Conservation (phyloP, 1,284 basidiomycete species). For the Malassezia obtusa region DNA sequence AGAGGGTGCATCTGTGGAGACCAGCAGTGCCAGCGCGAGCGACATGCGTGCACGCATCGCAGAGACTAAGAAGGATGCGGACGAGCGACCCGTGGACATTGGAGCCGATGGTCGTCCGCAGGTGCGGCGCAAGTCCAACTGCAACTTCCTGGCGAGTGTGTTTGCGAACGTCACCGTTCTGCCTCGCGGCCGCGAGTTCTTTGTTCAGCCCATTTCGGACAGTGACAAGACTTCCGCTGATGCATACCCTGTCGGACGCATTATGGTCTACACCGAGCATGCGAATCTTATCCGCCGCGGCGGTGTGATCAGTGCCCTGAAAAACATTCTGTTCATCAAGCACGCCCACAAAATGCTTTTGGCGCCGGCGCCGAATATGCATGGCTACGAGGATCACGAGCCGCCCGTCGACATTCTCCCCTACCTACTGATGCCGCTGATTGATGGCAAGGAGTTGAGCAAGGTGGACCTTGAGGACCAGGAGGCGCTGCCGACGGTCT, state of each 20-base stretch:
- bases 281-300: conserved; percentile 45
- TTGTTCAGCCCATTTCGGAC: conserved; percentile 29
- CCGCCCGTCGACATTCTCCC: conserved; percentile 44
- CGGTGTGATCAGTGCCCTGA: conserved; percentile 44
- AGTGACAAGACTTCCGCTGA: conserved; percentile 19
- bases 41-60: conserved; percentile 36
- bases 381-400: conserved; percentile 16
- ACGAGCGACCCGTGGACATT: conserved; percentile 22
- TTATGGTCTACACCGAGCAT: conserved; percentile 46
- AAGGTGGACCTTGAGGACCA: conserved; percentile 59
- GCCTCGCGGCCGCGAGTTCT: conserved; percentile 41
- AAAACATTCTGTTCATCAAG: conserved; percentile 45
- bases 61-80: conserved; percentile 5
- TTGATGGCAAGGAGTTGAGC: conserved; percentile 71
- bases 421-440: conserved; percentile 70
- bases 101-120: conserved; percentile 27
- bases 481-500: conserved; percentile 69
- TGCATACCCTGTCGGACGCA: conserved; percentile 40
- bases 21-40: conserved; percentile 28
- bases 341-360: conserved; percentile 37
- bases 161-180: conserved; percentile 45
- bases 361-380: conserved; percentile 28
- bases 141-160: conserved; percentile 46
- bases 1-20: conserved; percentile 40
- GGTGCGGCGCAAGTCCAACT: conserved; percentile 43